Conservation (phyloP, 2,329 filamentous ascomycete genomes). For the Hymenoscyphus albidus region DNA sequence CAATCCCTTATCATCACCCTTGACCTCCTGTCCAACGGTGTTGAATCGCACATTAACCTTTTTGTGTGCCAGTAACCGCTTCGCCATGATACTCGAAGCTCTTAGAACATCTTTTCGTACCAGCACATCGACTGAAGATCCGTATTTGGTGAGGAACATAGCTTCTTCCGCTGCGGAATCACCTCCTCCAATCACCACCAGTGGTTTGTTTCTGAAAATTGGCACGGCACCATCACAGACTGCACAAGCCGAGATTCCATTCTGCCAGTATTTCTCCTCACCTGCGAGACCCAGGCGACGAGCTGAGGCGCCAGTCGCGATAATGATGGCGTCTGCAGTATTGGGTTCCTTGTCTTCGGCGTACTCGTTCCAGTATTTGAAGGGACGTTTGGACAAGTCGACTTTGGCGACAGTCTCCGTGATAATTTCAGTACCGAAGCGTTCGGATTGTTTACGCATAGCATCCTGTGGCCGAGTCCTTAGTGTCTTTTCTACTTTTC, state of each 20-base stretch:
- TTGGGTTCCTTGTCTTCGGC: constrained; percentile 71
- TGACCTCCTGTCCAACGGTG: constrained; percentile 74
- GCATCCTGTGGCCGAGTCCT: constrained; percentile 49
- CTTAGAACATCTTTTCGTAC: constrained; percentile 84
- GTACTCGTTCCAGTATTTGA: constrained; percentile 92
- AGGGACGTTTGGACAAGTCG: constrained; percentile 78
- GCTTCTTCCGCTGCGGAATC: constrained; percentile 97
- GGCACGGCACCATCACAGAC: constrained; percentile 96
- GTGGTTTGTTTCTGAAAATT: constrained; percentile 93
- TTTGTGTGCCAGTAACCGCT: constrained; percentile 72
- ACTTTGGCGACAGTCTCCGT: constrained; percentile 88
- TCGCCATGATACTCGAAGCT: constrained; percentile 89
- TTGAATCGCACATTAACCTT: constrained; percentile 92
- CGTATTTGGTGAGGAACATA: constrained; percentile 97
- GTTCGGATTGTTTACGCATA: constrained; percentile 88
- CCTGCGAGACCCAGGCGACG: constrained; percentile 76
- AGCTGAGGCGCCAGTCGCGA: constrained; percentile 93
- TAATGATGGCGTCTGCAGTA: constrained; percentile 88
- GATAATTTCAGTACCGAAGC: constrained; percentile 89
- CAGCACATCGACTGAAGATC: constrained; percentile 87
- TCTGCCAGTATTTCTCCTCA: constrained; percentile 96
- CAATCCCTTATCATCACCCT: constrained; percentile 77
- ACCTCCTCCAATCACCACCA: constrained; percentile 93
- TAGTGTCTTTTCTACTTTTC: neutral
- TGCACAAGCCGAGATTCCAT: constrained; percentile 91